Conservation (phyloP, 495 filamentous ascomycete genomes). For the Clohesyomyces aquaticus region DNA sequence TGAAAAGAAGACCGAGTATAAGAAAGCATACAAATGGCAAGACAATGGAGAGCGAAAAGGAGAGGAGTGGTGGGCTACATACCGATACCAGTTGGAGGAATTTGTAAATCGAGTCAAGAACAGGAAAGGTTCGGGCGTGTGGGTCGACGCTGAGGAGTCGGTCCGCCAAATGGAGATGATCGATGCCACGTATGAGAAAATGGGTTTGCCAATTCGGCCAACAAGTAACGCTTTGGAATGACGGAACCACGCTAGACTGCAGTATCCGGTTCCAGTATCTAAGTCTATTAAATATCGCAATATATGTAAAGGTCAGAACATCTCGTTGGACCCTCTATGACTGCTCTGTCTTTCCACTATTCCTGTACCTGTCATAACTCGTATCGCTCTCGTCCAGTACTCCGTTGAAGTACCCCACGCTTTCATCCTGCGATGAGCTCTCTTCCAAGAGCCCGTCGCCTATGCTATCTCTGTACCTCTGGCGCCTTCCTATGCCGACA, state of each 20-base stretch:
- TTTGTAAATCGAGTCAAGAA: slow-evolving; percentile 45
- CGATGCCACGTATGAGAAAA: slow-evolving; percentile 45
- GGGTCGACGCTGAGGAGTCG: slow-evolving; percentile 43
- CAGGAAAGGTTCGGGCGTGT: slow-evolving; percentile 35
- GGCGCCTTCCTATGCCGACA: background rate
- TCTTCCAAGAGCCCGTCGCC: background rate
- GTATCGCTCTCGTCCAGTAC: background rate
- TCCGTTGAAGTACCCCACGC: background rate
- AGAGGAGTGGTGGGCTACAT: slow-evolving; percentile 45
- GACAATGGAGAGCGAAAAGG: slow-evolving; percentile 27
- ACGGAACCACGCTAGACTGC: no score
- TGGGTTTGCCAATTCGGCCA: slow-evolving; percentile 38
- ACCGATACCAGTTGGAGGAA: slow-evolving; percentile 47
- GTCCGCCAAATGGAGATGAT: slow-evolving; percentile 44
- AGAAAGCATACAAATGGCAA: slow-evolving; percentile 39
- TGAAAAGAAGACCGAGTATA: slow-evolving; percentile 36
- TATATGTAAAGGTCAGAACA: no score
- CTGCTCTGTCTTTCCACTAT: background rate
- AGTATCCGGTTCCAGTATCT: no score
- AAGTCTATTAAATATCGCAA: no score
- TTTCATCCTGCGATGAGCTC: background rate
- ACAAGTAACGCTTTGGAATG: slow-evolving; percentile 20
- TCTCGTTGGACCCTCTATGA: no score
- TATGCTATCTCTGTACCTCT: background rate
- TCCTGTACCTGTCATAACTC: slow-evolving; percentile 4